Conservation (phyloP, 768 basidiomycete genomes). For the Termitomyces bulborhizus region DNA sequence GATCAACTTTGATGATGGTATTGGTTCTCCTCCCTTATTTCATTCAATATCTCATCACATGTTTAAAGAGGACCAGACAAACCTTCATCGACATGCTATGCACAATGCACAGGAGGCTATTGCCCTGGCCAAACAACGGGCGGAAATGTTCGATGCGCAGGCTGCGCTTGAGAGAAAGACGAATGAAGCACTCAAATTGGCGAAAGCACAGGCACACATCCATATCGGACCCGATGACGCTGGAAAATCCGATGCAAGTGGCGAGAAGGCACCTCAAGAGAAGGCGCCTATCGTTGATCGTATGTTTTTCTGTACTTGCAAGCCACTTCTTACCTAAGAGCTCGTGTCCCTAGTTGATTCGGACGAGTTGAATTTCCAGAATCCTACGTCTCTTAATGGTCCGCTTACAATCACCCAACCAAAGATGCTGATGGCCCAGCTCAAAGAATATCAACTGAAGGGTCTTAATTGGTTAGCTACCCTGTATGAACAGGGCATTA, state of each 20-base stretch:
- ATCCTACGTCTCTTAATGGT: constrained; percentile 86
- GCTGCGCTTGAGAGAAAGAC: constrained; percentile 78
- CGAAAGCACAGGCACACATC: constrained; percentile 46
- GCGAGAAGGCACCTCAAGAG: constrained; percentile 29
- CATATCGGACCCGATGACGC: constrained; percentile 46
- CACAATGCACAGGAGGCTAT: constrained; percentile 90
- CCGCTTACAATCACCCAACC: constrained; percentile 86
- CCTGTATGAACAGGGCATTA: constrained; percentile 98
- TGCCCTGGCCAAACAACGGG: constrained; percentile 68
- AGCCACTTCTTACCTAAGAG: constrained; percentile 2
- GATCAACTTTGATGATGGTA: constrained; percentile 90
- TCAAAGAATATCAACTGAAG: constrained; percentile 98
- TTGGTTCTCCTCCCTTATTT: neutral
- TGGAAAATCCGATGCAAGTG: constrained; percentile 27
- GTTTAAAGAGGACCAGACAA: constrained; percentile 73
- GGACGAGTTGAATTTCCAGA: constrained; percentile 98
- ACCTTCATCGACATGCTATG: constrained; percentile 78
- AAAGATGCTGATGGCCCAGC: constrained; percentile 90
- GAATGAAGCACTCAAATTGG: constrained; percentile 67
- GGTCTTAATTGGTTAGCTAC: constrained; percentile 98
- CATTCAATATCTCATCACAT: neutral
- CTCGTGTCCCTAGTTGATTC: constrained; percentile 62
- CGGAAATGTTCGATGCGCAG: constrained; percentile 79
- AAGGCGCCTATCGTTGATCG: constrained; percentile 61
- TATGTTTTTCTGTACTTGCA: constrained; percentile 22